Evolutionary conservation across 768 basidiomycete genomes (phyloP).

Genomic region (Xanthoconium purpureum): DNA sequence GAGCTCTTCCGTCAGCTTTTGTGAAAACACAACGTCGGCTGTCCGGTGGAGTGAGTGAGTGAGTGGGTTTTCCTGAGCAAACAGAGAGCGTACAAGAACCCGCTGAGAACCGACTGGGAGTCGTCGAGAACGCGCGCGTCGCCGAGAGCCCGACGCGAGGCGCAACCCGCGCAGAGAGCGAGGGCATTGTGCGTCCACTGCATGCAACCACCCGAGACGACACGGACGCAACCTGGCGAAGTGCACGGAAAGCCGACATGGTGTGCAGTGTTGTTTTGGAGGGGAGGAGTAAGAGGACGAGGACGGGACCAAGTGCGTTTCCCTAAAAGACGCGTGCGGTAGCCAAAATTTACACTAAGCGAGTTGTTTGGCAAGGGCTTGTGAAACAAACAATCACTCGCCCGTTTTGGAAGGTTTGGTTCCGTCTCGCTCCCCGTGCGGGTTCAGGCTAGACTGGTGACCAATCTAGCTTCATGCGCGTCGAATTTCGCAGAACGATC

Average conservation of each 20-base stretch:
- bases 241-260: constrained; percentile 64
- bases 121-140: constrained; percentile 40
- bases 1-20: constrained; percentile 79
- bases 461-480: too few relatives aligned
- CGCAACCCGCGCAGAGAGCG: constrained; percentile 8
- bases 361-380: constrained; percentile 34
- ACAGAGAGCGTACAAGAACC: constrained; percentile 38
- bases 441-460: too few relatives aligned
- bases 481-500: too few relatives aligned
- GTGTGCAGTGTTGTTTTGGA: constrained; percentile 3
- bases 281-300: background rate
- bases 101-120: constrained; percentile 38
- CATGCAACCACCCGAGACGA: constrained; percentile 37
- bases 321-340: background rate
- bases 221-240: constrained; percentile 52
- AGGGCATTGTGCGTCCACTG: constrained; percentile 21
- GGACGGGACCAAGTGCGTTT: background rate
- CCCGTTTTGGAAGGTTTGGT: constrained; percentile 14
- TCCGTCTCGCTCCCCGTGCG: too few relatives aligned
- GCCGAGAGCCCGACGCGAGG: constrained; percentile 23
- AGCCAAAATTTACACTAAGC: constrained; percentile 23
- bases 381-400: constrained; percentile 27
- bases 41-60: background rate
- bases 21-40: constrained; percentile 74
- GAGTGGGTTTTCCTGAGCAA: too few relatives aligned